These are phyloP conservation scores for Malus sylvestris DNA, from an alignment of 306 rosid genomes.

Conservation along the genomic window DNA sequence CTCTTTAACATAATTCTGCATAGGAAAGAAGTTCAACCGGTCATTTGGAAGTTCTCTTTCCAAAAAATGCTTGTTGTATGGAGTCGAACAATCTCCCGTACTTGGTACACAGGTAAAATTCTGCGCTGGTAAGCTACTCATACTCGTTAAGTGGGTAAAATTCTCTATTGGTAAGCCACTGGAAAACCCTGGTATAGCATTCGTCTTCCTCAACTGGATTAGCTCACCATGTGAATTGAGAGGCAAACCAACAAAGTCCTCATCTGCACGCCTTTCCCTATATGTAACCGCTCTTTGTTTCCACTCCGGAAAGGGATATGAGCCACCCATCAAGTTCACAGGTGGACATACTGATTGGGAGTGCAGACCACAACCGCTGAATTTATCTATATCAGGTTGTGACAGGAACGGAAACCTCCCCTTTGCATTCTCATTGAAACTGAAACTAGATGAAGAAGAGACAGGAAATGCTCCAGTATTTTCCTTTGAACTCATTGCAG, in stretches of 20 bases:
- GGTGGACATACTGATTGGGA: constrained; percentile 35
- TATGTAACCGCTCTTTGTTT: constrained; percentile 31
- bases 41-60: constrained; percentile 44
- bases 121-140: constrained; percentile 31
- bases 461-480: constrained; percentile 31
- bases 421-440: constrained; percentile 37
- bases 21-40: constrained; percentile 37
- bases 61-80: constrained; percentile 30
- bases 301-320: constrained; percentile 37
- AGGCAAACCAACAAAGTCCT: constrained; percentile 65
- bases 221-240: constrained; percentile 91
- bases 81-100: constrained; percentile 34
- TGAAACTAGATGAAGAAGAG: constrained; percentile 43
- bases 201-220: constrained; percentile 53
- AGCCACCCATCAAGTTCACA: constrained; percentile 32
- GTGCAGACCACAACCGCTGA: constrained; percentile 18
- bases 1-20: constrained; percentile 22
- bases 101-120: constrained; percentile 22
- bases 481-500: constrained; percentile 31
- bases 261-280: constrained; percentile 35
- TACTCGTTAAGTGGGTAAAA: neutral
- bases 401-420: constrained; percentile 33
- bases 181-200: constrained; percentile 30
- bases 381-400: constrained; percentile 35
- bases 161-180: constrained; percentile 31